phyloP scores from a whole-genome alignment of 163 green algal genomes.

The Chlorella variabilis region DNA sequence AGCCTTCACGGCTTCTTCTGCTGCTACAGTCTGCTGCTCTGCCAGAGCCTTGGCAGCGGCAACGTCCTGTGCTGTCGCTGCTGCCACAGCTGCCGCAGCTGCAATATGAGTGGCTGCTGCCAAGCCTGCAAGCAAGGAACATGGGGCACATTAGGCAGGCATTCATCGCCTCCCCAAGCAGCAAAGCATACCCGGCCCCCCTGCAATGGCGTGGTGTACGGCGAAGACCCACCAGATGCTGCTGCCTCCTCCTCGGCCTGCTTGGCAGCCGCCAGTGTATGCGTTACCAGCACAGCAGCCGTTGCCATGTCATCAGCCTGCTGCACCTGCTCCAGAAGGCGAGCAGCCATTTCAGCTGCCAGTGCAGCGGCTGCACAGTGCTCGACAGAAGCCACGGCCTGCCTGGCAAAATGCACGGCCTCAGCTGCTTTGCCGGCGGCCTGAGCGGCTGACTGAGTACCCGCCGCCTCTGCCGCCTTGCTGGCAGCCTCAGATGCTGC shows the following conservation, averaged over 20 bases:
- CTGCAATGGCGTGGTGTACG: too few species aligned
- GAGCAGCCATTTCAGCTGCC: neutral
- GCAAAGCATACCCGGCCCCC: too few species aligned
- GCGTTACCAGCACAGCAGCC: neutral
- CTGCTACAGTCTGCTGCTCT: neutral
- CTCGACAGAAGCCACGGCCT: neutral
- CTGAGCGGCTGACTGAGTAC: neutral
- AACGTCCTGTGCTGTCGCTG: neutral
- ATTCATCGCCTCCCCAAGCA: neutral
- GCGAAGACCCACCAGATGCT: neutral
- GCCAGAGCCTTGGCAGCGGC: neutral
- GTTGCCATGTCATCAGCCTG: neutral
- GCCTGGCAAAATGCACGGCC: neutral
- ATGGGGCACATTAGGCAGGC: neutral
- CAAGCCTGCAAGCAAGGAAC: constrained; percentile 2
- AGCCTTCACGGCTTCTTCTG: neutral
- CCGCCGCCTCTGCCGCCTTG: neutral
- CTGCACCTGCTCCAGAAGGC: neutral
- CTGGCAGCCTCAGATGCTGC: neutral
- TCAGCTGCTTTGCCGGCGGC: neutral
- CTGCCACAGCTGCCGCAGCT: neutral
- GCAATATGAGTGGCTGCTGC: neutral
- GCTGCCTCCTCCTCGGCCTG: neutral
- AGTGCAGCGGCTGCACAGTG: neutral
- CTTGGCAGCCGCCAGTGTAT: neutral